These are phyloP conservation scores for Novakomyces olei DNA, from an alignment of 805 yeast species.

Conservation along the genomic window DNA sequence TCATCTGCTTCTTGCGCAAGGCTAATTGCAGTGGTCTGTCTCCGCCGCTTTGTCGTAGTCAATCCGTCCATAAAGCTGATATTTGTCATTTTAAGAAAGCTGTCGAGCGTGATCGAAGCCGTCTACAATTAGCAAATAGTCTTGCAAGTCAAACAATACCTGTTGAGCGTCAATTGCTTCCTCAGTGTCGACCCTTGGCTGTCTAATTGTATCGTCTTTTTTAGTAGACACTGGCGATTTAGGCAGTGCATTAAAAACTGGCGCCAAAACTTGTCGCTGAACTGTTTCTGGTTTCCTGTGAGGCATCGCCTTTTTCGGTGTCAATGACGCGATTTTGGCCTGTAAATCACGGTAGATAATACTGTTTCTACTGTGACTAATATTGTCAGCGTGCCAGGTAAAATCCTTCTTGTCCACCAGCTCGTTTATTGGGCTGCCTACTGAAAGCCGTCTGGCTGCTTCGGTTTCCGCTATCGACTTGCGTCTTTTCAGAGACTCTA, in stretches of 20 bases:
- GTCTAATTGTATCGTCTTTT: background rate
- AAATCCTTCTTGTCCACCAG: background rate
- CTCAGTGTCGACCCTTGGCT: background rate
- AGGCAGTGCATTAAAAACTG: background rate
- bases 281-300: background rate
- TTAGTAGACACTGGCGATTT: background rate
- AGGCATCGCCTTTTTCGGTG: background rate
- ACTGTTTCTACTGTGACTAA: too few species aligned
- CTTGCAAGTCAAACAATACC: too few species aligned
- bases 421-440: background rate
- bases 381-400: background rate
- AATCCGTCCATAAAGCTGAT: constrained; percentile 15
- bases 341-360: too few species aligned
- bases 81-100: constrained; percentile 12
- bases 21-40: constrained; percentile 5
- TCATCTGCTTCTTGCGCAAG: constrained; percentile 4
- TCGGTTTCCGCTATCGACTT: background rate
- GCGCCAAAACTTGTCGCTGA: background rate
- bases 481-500: background rate
- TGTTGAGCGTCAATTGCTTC: constrained; percentile 4
- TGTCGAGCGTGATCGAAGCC: constrained; percentile 10
- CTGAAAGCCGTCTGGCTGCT: too few species aligned
- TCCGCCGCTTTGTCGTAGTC: constrained; percentile 9
- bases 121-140: too few species aligned
- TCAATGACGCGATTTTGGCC: background rate